A percentile compares a stretch with the other conserved stretches of the same genome.
phyloP scores from a whole-genome alignment of 306 rosid genomes.

The Cucurbita argyrosperma region DNA sequence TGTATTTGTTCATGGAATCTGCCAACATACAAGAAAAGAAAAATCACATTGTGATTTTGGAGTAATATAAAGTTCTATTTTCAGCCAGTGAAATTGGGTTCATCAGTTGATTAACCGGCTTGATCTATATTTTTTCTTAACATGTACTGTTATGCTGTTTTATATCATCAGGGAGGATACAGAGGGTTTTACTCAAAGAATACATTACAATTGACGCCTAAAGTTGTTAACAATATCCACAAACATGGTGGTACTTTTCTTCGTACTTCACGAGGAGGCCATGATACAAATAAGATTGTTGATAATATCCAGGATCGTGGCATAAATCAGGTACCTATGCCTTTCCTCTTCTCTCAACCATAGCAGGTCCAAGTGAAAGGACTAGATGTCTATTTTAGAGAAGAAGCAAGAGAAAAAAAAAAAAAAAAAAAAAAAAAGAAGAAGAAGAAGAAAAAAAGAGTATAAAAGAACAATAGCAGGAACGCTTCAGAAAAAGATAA shows the following conservation, averaged over 20 bases:
- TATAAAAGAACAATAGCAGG: background rate
- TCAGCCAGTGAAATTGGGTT: background rate
- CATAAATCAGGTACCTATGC: conserved; percentile 67
- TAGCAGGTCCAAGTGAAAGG: background rate
- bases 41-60: background rate
- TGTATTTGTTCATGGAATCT: background rate
- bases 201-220: conserved; percentile 56
- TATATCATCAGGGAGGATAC: conserved; percentile 64
- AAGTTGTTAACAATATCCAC: conserved; percentile 72
- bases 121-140: background rate
- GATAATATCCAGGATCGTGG: conserved; percentile 84
- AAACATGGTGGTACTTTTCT: conserved; percentile 88
- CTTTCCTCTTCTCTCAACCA: conserved; percentile 5
- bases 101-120: background rate
- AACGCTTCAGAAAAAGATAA: conserved; percentile 1
- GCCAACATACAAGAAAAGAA: background rate
- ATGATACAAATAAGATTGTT: conserved; percentile 87
- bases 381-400: background rate
- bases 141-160: conserved; percentile 5
- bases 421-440: background rate
- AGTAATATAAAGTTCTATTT: background rate
- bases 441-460: background rate
- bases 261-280: conserved; percentile 91
- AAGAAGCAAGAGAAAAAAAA: background rate
- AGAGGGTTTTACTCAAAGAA: conserved; percentile 85